Evolutionary conservation across 805 yeast species (phyloP), one percentile per base, ranked within the genome.

Genomic region (Danielia oregonensis): DNA sequence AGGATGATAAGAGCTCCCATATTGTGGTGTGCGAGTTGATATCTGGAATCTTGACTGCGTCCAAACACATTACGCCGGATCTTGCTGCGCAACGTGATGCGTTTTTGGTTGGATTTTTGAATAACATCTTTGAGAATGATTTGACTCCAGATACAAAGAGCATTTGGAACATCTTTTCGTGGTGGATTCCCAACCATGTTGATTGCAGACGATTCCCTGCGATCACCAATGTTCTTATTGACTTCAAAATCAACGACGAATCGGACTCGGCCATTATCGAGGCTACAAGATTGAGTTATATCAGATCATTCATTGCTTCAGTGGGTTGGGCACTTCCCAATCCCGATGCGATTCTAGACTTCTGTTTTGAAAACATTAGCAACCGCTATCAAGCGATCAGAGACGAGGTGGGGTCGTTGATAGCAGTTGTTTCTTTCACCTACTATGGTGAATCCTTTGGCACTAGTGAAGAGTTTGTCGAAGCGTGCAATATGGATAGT

Each of bases 351-450:
- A 48, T 77, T 15, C 34, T 61, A 28, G 57, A 68, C 0, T 55
- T 72, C 42, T 60, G 81, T 39, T 61, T 78, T 46, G 55, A 55
- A 1, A 65, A 73, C 19, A 54, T 82, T 26, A 66, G 74, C 29
- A 88, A 86, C 52, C 82, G 84, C 5, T 84, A 84, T 52, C 81
- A 79, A 37, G 76, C 77, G 8, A 88, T 89, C 5, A 68, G 95
- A 15, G 77, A 72, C 14, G 78, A 78, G 32, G 63, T 84, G 31
- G 91, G 89, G 0, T 67, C 76, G 2, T 59, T 81, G 4, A 52
- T 87, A 27, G 73, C 76, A 8, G 70, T 60, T 4, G 46, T 75
- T 11, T 63, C 74, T 3, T 57, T 60, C 37, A 48, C 68, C 1
- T 63, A 67, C 35, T 68, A 68, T 31, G 59, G 63, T 17, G 74